phyloP scores from a whole-genome alignment of 2,329 filamentous ascomycete species.

The Beauveria scarabaeidicola region DNA sequence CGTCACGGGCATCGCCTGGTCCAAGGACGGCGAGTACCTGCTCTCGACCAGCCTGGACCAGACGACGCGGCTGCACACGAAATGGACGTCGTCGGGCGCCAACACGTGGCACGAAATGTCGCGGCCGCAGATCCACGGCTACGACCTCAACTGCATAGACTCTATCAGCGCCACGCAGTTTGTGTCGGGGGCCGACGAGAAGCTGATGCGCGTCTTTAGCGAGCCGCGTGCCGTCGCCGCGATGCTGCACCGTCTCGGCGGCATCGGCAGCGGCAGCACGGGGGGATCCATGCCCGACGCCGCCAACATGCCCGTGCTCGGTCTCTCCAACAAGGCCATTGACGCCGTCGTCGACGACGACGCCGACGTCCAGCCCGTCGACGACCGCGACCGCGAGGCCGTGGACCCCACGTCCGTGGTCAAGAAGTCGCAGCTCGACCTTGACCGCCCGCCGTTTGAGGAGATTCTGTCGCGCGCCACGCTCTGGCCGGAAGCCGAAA shows the following conservation, averaged over 20 bases:
- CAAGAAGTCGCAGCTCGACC: slow-evolving; percentile 53
- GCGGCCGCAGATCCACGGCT: slow-evolving; percentile 92
- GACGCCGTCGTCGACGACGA: slow-evolving; percentile 47
- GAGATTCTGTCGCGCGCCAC: slow-evolving; percentile 84
- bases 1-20: slow-evolving; percentile 78
- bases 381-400: slow-evolving; percentile 43
- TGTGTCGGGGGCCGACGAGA: slow-evolving; percentile 93
- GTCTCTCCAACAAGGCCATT: slow-evolving; percentile 91
- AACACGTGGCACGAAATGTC: slow-evolving; percentile 91
- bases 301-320: slow-evolving; percentile 89
- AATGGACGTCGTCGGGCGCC: slow-evolving; percentile 51
- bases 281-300: slow-evolving; percentile 62
- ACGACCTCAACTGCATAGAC: slow-evolving; percentile 92
- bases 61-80: slow-evolving; percentile 78
- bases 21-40: slow-evolving; percentile 71
- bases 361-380: slow-evolving; percentile 33
- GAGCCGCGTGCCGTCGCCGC: slow-evolving; percentile 76
- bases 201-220: slow-evolving; percentile 91
- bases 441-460: slow-evolving; percentile 73
- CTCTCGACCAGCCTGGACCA: slow-evolving; percentile 88
- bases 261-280: slow-evolving; percentile 35
- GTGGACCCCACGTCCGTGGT: slow-evolving; percentile 47
- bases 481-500: slow-evolving; percentile 92
- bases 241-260: slow-evolving; percentile 61
- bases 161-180: slow-evolving; percentile 66